Evolutionary conservation across 257 asterid species (phyloP), one percentile per base, ranked within the genome.

Genomic region (Salvia splendens): DNA sequence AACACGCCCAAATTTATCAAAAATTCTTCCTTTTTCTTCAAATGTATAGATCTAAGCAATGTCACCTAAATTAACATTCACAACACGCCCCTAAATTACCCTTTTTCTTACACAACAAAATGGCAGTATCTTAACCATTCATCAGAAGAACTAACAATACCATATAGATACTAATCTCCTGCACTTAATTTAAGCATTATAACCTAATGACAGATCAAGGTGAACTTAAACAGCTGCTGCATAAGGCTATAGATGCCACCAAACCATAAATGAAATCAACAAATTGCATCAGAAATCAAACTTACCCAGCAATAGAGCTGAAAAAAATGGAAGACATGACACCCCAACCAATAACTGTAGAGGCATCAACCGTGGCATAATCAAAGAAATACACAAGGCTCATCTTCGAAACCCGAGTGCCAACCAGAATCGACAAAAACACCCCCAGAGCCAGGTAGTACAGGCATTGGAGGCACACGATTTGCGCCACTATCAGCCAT

Each of bases 401-500:
- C 91, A 86, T 81, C 84, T 84, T 82, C 24, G 97, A 82, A 16
- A 93, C 97, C 61, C 99, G 88, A 67, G 86, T 77, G 47, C 96
- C 95, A 2, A 90, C 96, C 7, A 88, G 85, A 84, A 93, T 68
- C 2, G 78, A 79, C 86, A 88, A 30, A 70, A 88, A 86, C 17
- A 85, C n/a, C 61, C 97, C 97, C n/a, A 88, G 77, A 12, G 90
- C 54, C 38, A 88, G 84, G 81, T 93, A 93, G 79, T 85, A 82
- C 17, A 88, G 75, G 65, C 96, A 93, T 73, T 93, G 97, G 20
- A 90, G 83, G 71, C 85, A 93, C 48, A 82, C 96, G 67, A 93
- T 90, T 78, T 90, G 99, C 49, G 96, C 89, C 79, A 87, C 95
- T 65, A 93, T 93, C 65, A 93, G 86, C 96, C 95, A 90, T 73